These are phyloP conservation scores for Quercus phellos DNA, from an alignment of 331 rosid genomes.

Conservation along the genomic window DNA sequence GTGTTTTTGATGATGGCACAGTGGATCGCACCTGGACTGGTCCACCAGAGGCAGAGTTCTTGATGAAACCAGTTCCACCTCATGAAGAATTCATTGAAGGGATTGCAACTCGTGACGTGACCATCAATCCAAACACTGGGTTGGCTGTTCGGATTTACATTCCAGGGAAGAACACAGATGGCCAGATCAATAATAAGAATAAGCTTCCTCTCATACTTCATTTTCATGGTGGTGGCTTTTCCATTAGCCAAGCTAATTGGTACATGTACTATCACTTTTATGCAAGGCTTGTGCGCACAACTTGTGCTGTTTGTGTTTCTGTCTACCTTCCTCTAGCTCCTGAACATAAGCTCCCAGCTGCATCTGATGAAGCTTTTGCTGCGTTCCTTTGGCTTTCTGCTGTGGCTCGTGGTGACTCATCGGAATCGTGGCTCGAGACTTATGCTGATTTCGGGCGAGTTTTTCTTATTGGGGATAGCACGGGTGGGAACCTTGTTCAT, in stretches of 20 bases:
- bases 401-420: not conserved
- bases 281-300: not conserved
- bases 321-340: slow-evolving; percentile 13
- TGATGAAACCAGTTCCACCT: not conserved
- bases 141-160: not conserved
- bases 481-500: not conserved
- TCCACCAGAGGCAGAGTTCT: not conserved
- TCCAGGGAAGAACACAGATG: not conserved
- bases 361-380: not conserved
- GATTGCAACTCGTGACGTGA: slow-evolving; percentile 3
- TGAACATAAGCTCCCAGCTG: slow-evolving; percentile 8
- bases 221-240: slow-evolving; percentile 9
- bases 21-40: slow-evolving; percentile 11
- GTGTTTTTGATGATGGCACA: slow-evolving; percentile 3
- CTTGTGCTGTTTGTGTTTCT: not conserved
- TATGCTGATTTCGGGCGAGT: not conserved
- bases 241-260: slow-evolving; percentile 13
- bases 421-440: not conserved
- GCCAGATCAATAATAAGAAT: not conserved
- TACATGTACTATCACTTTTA: slow-evolving; percentile 2
- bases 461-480: not conserved
- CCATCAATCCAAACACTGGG: not conserved
- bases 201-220: slow-evolving; percentile 7
- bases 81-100: slow-evolving; percentile 4
- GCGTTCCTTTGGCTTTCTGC: not conserved